Conservation (phyloP, 164 flowering plant species). For the Cinnamomum chago region DNA sequence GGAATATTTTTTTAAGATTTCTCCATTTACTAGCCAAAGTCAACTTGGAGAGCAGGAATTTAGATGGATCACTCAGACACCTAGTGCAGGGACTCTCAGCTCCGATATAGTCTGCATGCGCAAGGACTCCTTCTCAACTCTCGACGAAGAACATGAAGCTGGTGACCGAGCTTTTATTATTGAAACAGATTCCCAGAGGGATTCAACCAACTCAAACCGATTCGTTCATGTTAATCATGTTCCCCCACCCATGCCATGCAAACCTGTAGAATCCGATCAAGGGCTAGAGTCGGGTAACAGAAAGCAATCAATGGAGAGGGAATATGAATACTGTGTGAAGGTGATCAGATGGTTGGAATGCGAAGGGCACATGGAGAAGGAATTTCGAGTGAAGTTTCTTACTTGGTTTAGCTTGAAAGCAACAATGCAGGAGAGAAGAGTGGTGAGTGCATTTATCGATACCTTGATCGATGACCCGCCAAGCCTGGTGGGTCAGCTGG, state of each 20-base stretch:
- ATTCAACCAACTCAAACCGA: conserved; percentile 26
- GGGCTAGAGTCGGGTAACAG: conserved; percentile 2
- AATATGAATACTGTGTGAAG: conserved; percentile 51
- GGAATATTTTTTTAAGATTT: conserved; percentile 45
- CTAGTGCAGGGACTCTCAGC: conserved; percentile 7
- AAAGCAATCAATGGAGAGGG: conserved; percentile 25
- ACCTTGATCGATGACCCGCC: conserved; percentile 61
- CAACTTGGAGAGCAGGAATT: conserved; percentile 43
- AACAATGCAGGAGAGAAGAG: conserved; percentile 46
- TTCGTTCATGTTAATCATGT: conserved; percentile 9
- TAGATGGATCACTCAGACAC: conserved; percentile 37
- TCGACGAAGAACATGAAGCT: conserved; percentile 12
- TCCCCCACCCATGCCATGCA: conserved; percentile 40
- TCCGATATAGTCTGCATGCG: not conserved
- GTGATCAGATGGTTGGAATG: conserved; percentile 58
- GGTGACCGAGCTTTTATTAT: conserved; percentile 9
- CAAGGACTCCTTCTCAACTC: conserved; percentile 8
- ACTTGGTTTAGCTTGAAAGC: conserved; percentile 86
- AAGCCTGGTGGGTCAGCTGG: conserved; percentile 71
- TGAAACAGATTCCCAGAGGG: conserved; percentile 21
- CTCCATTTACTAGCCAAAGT: conserved; percentile 27
- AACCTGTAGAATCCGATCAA: conserved; percentile 17
- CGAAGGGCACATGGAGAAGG: conserved; percentile 51
- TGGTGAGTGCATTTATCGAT: conserved; percentile 58
- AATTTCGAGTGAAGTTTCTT: conserved; percentile 61